Evolutionary conservation across 2,329 filamentous ascomycete species (phyloP), one percentile per base, ranked within the genome.

Genomic region (Neofusicoccum laricinum): DNA sequence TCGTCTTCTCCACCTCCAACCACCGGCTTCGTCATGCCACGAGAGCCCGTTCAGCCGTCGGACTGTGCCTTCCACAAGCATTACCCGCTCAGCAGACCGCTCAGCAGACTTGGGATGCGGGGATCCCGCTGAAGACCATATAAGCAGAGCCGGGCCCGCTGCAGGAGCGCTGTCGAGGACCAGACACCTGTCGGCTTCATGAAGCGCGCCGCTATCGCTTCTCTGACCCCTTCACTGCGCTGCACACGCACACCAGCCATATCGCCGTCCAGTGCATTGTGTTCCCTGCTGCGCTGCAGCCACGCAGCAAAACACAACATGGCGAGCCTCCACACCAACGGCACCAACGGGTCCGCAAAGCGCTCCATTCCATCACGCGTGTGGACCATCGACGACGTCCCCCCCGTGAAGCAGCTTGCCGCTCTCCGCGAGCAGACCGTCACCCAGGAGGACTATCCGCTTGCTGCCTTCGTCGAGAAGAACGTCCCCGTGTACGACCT

Each of bases 401-500:
- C 79, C 0, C 78, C 78, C 0, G 67, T 86, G 2, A 69, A 79
- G 3, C 74, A 77, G 1, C 82, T 86, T 69, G 74, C 78, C 65
- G 68, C 70, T 2, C 73, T 84, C 32, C 84, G 80, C 68, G 79
- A 77, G 2, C 77, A 79, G 55, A 77, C 70, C 11, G 71, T 75
- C 7, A 69, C 74, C 4, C 66, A 67, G 25, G 64, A 71, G 11
- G 69, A 75, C 2, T 88, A 86, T 64, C 83, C 84, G 0, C 77
- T 85, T 0, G 80, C 84, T 0, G 69, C 69, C 6, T 66, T 72
- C 3, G 75, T 86, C 25, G 62, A 78, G 21, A 73, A 79, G 43
- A 86, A 86, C 67, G 77, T 88, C 3, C 85, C 86, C 0, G 80
- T 87, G 66, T 88, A 88, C 73, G 73, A 83, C 38, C 75, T 85